Base-by-base conservation (phyloP, 1,284 basidiomycete genomes). In the Ceratobasidium sp. region DNA sequence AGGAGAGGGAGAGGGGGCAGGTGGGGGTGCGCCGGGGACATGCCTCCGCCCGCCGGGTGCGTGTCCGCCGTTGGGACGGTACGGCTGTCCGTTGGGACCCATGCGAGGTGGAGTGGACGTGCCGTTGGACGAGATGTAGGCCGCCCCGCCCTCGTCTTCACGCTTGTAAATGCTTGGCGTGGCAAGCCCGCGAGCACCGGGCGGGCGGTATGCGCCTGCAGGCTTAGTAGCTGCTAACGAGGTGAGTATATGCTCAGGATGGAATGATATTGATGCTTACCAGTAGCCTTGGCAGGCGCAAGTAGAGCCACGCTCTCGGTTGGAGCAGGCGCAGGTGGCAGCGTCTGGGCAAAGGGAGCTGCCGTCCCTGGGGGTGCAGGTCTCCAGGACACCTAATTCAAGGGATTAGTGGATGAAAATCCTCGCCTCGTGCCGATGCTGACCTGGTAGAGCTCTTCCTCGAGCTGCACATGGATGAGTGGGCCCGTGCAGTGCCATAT, bases 401-500 rank as follows among this genome's bases (percentile, higher is more conserved):
- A 58, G 20, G 34, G 17, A 5, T 42, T 12, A 57, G 47, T 38
- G 32, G 20, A 55, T 47, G 7, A 53, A 49, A 42, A 34, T 13
- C 34, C 22, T 34, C 38, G 34, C 10, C 8, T 10, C 27, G 15
- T 20, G n/a, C 17, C 13, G 3, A 25, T 40, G 15, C 74, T 31
- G n/a, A 78, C 77, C 78, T 94, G 92, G 78, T 96, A 96, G n/a
- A 95, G 83, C 77, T 96, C 93, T 17, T 96, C 92, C 60, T 87
- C 80, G 64, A 81, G 76, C 75, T 95, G 90, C 8, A 90, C 80
- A 72, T 96, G 93, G 35, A 98, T 78, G 25, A 99, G 85, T 4
- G 88, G 83, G 8, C 96, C 96, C 0, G 89, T 87, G 78, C 92
- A 95, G 79, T 98, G 95, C 92, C 92, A 98, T 71, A 99, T 85